Percentiles rank a stretch among this genome's conserved stretches.
Evolutionary conservation across 2,329 filamentous ascomycete genomes (phyloP).

Genomic region (Alternaria atra): DNA sequence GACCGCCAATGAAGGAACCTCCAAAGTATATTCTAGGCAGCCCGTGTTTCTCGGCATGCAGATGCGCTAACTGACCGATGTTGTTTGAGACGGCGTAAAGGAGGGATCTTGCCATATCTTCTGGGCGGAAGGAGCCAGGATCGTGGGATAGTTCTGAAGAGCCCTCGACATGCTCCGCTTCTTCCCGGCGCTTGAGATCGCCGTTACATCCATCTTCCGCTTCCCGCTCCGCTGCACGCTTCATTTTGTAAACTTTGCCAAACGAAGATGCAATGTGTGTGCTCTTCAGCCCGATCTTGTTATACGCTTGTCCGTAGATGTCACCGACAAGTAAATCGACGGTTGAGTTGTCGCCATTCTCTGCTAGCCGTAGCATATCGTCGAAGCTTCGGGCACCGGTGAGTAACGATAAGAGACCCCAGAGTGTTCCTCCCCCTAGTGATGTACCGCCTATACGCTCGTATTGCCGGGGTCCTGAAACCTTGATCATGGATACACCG

Average conservation of each 20-base stretch:
- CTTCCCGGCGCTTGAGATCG: slow-evolving; percentile 52
- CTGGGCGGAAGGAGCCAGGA: slow-evolving; percentile 70
- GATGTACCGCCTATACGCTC: slow-evolving; percentile 94
- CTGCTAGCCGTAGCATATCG: slow-evolving; percentile 93
- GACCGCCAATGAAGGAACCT: slow-evolving; percentile 93
- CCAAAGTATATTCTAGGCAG: slow-evolving; percentile 96
- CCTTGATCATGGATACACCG: slow-evolving; percentile 96
- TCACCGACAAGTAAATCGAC: slow-evolving; percentile 98
- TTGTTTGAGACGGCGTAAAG: slow-evolving; percentile 96
- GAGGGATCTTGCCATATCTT: slow-evolving; percentile 89
- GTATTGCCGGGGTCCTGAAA: slow-evolving; percentile 85
- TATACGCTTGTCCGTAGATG: slow-evolving; percentile 96
- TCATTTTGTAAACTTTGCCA: slow-evolving; percentile 95
- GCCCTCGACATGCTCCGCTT: slow-evolving; percentile 47
- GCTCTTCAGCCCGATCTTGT: slow-evolving; percentile 94
- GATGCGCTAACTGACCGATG: slow-evolving; percentile 95
- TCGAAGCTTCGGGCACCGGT: slow-evolving; percentile 97
- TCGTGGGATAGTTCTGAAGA: slow-evolving; percentile 44
- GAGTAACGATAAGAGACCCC: slow-evolving; percentile 89
- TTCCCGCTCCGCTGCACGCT: slow-evolving; percentile 79
- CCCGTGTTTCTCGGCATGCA: slow-evolving; percentile 95
- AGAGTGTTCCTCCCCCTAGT: slow-evolving; percentile 94
- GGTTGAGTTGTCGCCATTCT: slow-evolving; percentile 86
- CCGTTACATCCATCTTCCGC: slow-evolving; percentile 74
- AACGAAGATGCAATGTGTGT: slow-evolving; percentile 96